These are phyloP conservation scores for Lentinus brumalis DNA, from an alignment of 768 basidiomycete genomes.

Conservation along the genomic window DNA sequence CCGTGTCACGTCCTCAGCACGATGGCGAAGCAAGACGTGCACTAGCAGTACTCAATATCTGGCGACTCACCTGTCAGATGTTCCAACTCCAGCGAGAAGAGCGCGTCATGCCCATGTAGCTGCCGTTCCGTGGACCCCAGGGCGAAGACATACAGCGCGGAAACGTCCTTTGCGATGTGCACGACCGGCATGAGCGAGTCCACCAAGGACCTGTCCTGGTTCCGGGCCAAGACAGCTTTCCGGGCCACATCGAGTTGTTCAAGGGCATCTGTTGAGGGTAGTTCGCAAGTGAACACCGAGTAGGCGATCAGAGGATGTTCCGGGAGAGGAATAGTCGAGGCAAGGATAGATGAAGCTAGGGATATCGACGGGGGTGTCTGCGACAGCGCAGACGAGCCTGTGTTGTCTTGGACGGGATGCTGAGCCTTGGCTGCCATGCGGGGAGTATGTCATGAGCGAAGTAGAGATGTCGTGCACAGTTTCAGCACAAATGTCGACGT, in stretches of 20 bases:
- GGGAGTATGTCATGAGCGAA: slow-evolving; percentile 1
- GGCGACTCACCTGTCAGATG: slow-evolving; percentile 51
- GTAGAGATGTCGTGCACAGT: not conserved
- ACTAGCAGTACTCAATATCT: not conserved
- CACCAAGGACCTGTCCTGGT: slow-evolving; percentile 40
- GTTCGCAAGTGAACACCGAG: slow-evolving; percentile 43
- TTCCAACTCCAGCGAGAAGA: slow-evolving; percentile 47
- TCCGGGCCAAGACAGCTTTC: slow-evolving; percentile 45
- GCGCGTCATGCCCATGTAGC: slow-evolving; percentile 32
- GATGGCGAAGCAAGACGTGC: not conserved
- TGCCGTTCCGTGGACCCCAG: slow-evolving; percentile 41
- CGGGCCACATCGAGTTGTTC: slow-evolving; percentile 60
- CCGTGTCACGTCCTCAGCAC: too few relatives aligned
- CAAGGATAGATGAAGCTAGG: slow-evolving; percentile 44
- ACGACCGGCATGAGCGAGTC: slow-evolving; percentile 56
- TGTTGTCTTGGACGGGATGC: slow-evolving; percentile 30
- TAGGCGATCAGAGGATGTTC: slow-evolving; percentile 45
- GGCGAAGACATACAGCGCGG: slow-evolving; percentile 61
- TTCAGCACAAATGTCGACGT: too few relatives aligned
- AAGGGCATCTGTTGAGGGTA: slow-evolving; percentile 29
- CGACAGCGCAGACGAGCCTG: slow-evolving; percentile 32
- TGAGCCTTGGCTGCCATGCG: slow-evolving; percentile 31
- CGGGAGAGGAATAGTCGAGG: slow-evolving; percentile 50
- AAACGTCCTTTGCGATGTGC: slow-evolving; percentile 44
- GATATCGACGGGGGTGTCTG: slow-evolving; percentile 36